phyloP scores from a whole-genome alignment of 768 basidiomycete species.

The Macrolepiota albuminosa region DNA sequence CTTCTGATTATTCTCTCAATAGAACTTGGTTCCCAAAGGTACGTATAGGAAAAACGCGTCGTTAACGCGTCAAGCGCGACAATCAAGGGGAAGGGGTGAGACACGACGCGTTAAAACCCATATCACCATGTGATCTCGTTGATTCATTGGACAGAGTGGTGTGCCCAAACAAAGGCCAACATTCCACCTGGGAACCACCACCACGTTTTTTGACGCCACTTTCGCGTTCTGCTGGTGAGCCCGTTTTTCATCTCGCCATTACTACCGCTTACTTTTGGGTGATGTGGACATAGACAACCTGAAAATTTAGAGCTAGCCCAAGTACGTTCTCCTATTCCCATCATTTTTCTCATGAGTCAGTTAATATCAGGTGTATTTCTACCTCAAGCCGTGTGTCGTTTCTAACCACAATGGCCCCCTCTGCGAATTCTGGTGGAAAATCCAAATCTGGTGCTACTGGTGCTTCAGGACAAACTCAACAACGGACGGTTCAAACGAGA shows the following conservation, averaged over 20 bases:
- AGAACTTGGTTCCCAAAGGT: neutral
- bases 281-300: neutral
- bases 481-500: constrained; percentile 52
- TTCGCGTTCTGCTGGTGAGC: constrained; percentile 25
- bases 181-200: constrained; percentile 43
- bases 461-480: constrained; percentile 25
- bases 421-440: constrained; percentile 56
- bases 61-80: constrained; percentile 9
- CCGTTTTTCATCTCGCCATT: constrained; percentile 1
- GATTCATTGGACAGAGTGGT: constrained; percentile 17
- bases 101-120: constrained; percentile 8
- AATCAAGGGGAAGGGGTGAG: constrained; percentile 1
- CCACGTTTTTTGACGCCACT: constrained; percentile 25
- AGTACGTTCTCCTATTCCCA: constrained; percentile 16
- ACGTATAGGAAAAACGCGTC: constrained; percentile 7
- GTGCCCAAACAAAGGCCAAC: constrained; percentile 32
- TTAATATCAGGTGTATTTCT: neutral
- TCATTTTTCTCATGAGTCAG: neutral
- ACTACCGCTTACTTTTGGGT: neutral
- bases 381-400: neutral
- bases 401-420: constrained; percentile 36
- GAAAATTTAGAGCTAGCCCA: constrained; percentile 2
- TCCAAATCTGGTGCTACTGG: constrained; percentile 46
- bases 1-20: neutral
- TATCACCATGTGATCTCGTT: constrained; percentile 23